phyloP scores from a whole-genome alignment of 805 yeast genomes.

The Tetrapisispora phaffii region DNA sequence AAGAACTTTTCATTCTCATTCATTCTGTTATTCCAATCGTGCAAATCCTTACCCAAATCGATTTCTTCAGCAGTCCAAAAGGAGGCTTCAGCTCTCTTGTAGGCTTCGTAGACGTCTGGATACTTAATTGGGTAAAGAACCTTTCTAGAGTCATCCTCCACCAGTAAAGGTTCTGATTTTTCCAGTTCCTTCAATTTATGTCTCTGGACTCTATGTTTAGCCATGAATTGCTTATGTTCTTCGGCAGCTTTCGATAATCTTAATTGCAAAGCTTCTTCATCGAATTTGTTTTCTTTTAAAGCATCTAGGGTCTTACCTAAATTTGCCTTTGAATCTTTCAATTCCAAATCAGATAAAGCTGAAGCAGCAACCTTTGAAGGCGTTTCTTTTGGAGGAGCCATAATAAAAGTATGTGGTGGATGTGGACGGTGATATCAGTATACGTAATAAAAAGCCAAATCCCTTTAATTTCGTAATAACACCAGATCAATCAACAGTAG shows the following conservation, averaged over 20 bases:
- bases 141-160: conserved; percentile 78
- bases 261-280: conserved; percentile 13
- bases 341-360: conserved; percentile 44
- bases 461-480: too few relatives aligned
- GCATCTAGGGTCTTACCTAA: conserved; percentile 36
- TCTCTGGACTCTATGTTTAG: conserved; percentile 59
- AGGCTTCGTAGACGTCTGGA: conserved; percentile 97
- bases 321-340: conserved; percentile 36
- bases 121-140: conserved; percentile 93
- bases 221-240: conserved; percentile 47
- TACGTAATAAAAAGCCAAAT: background rate
- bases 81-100: conserved; percentile 97
- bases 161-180: conserved; percentile 79
- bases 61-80: conserved; percentile 99
- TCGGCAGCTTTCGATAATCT: conserved; percentile 28
- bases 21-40: conserved; percentile 86
- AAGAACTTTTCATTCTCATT: conserved; percentile 89
- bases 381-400: conserved; percentile 42
- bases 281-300: conserved; percentile 27
- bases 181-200: conserved; percentile 64
- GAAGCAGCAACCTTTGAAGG: conserved; percentile 58
- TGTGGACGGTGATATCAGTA: too few relatives aligned
- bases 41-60: conserved; percentile 81
- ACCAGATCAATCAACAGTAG: too few relatives aligned
- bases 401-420: background rate